Conservation (phyloP, 306 rosid species). For the Fragaria nilgerrensis region DNA sequence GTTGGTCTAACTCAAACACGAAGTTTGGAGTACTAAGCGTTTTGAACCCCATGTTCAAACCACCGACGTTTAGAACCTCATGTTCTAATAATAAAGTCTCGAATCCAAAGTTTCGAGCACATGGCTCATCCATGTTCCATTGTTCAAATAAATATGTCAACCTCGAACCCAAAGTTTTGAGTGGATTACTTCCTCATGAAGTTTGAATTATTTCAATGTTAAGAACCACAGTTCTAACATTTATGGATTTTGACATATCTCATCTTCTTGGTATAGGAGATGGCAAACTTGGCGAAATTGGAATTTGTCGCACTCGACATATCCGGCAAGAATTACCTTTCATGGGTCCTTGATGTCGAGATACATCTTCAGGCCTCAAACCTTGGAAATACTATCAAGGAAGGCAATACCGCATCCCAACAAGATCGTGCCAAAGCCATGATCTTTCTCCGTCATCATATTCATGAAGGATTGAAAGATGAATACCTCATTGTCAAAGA, state of each 20-base stretch:
- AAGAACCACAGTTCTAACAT: background rate
- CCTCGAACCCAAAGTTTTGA: background rate
- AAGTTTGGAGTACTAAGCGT: too few relatives aligned
- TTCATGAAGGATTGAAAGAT: background rate
- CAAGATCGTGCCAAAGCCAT: background rate
- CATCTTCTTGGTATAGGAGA: background rate
- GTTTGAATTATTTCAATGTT: background rate
- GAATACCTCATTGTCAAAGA: background rate
- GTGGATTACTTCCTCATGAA: background rate
- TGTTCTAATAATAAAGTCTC: background rate
- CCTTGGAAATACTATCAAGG: background rate
- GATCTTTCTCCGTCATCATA: background rate
- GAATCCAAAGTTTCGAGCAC: background rate
- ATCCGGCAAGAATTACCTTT: too few relatives aligned
- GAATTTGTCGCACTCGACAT: background rate
- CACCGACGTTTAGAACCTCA: too few relatives aligned
- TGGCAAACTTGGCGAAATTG: background rate
- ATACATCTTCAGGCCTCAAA: background rate
- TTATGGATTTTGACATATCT: background rate
- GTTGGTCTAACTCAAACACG: too few relatives aligned
- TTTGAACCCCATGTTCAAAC: too few relatives aligned
- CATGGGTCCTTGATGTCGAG: background rate
- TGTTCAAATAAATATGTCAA: too few relatives aligned
- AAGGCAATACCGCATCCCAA: background rate
- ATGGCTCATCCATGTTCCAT: background rate